phyloP scores from a whole-genome alignment of 2,329 filamentous ascomycete species.

The Coniochaeta sp. region DNA sequence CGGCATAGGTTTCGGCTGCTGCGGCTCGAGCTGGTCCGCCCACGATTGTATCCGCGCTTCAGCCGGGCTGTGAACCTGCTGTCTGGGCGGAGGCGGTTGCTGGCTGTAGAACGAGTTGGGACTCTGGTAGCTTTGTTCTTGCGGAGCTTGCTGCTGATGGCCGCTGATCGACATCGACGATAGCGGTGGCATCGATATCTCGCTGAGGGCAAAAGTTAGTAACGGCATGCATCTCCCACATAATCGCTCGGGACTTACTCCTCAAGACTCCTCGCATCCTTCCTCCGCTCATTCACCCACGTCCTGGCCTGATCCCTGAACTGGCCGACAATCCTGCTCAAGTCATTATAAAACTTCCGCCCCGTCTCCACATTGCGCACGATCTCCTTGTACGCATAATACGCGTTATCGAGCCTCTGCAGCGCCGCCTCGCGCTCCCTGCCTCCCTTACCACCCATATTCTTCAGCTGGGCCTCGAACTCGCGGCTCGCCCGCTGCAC shows the following conservation, averaged over 20 bases:
- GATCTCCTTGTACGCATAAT: slow-evolving; percentile 94
- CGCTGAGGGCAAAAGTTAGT: slow-evolving; percentile 24
- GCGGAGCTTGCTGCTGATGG: slow-evolving; percentile 13
- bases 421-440: slow-evolving; percentile 76
- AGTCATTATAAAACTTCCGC: slow-evolving; percentile 93
- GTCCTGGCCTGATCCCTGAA: slow-evolving; percentile 72
- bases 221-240: too few species aligned
- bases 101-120: slow-evolving; percentile 16
- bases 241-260: too few species aligned
- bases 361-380: slow-evolving; percentile 85
- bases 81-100: slow-evolving; percentile 12
- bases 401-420: slow-evolving; percentile 83
- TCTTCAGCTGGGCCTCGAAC: slow-evolving; percentile 65
- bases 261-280: slow-evolving; percentile 74
- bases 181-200: slow-evolving; percentile 44
- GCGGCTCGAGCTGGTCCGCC: slow-evolving; percentile 43
- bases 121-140: slow-evolving; percentile 10
- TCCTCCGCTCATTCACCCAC: slow-evolving; percentile 73
- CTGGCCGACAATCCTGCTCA: slow-evolving; percentile 73
- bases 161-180: slow-evolving; percentile 31
- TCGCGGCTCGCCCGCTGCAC: slow-evolving; percentile 69
- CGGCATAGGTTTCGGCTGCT: slow-evolving; percentile 44
- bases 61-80: slow-evolving; percentile 19
- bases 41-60: slow-evolving; percentile 54
- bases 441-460: slow-evolving; percentile 53